Percentiles rank a stretch among this genome's conserved stretches.
Evolutionary conservation across 352 stramenopile species (phyloP).

Genomic region (Globisporangium nagaii): DNA sequence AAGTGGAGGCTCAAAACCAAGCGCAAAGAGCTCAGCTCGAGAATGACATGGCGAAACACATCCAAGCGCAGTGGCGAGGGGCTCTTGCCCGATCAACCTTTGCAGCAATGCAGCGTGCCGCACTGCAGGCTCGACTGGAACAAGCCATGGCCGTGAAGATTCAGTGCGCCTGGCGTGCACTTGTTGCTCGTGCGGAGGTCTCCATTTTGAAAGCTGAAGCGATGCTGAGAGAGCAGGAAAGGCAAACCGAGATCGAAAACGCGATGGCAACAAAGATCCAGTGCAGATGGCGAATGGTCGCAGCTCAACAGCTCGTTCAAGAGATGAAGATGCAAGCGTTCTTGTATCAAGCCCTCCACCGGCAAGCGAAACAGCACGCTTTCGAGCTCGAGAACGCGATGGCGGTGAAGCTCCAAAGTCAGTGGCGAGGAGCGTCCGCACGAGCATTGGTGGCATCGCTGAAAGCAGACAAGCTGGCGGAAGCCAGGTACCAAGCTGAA

Average conservation of each 20-base stretch:
- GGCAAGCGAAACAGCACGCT: neutral
- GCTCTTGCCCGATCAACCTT: constrained; percentile 7
- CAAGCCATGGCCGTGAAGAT: constrained; percentile 1
- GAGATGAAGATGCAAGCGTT: constrained; percentile 1
- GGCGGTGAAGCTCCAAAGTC: constrained; percentile 7
- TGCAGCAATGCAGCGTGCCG: neutral
- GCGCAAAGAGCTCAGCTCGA: neutral
- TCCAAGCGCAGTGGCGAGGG: constrained; percentile 25
- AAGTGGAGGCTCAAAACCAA: constrained; percentile 2
- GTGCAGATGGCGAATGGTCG: constrained; percentile 19
- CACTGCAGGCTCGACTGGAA: neutral
- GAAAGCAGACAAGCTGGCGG: neutral
- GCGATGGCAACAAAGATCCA: constrained; percentile 27
- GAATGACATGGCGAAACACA: constrained; percentile 14
- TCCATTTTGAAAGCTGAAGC: constrained; percentile 6
- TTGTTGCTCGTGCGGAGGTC: constrained; percentile 1
- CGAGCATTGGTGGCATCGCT: neutral
- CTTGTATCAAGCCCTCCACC: no score
- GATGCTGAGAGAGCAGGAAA: constrained; percentile 14
- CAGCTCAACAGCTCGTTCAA: neutral
- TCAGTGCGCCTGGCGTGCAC: constrained; percentile 13
- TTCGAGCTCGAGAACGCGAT: constrained; percentile 11
- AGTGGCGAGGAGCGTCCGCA: constrained; percentile 1
- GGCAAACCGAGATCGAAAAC: constrained; percentile 1
- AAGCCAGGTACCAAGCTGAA: neutral